Evolutionary conservation across 805 yeast species (phyloP).

Genomic region (Sugiyamaella marilandica): DNA sequence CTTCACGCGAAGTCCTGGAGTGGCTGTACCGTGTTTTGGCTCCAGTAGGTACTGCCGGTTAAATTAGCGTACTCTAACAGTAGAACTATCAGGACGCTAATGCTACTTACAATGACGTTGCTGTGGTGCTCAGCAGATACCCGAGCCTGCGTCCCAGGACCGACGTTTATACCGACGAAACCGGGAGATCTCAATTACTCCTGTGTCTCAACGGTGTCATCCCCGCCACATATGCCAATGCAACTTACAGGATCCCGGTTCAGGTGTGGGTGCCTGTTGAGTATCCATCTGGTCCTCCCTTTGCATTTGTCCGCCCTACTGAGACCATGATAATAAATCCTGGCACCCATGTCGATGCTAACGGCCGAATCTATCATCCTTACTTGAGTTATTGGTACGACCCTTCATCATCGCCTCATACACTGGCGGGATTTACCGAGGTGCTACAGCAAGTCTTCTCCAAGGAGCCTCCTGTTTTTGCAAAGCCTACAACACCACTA

Average conservation of each 20-base stretch:
- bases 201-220: conserved; percentile 61
- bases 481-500: conserved; percentile 28
- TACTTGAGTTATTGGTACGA: conserved; percentile 55
- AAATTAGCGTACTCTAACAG: not conserved
- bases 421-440: conserved; percentile 33
- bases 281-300: conserved; percentile 67
- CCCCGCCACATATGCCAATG: conserved; percentile 31
- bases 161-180: conserved; percentile 49
- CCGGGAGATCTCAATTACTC: conserved; percentile 56
- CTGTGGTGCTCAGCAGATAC: conserved; percentile 47
- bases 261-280: conserved; percentile 72
- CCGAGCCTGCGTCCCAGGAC: conserved; percentile 65
- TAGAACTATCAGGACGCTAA: conserved; percentile 56
- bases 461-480: conserved; percentile 44
- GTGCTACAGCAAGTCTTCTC: conserved; percentile 36
- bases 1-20: conserved; percentile 42
- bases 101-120: conserved; percentile 57
- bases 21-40: conserved; percentile 57
- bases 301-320: conserved; percentile 59
- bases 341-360: conserved; percentile 62
- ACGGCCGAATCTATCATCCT: conserved; percentile 70
- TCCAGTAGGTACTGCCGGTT: conserved; percentile 35
- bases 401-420: conserved; percentile 22
- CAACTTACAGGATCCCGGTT: conserved; percentile 47
- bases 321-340: conserved; percentile 46